Conservation (phyloP, 768 basidiomycete genomes). For the Dioszegia crocea region DNA sequence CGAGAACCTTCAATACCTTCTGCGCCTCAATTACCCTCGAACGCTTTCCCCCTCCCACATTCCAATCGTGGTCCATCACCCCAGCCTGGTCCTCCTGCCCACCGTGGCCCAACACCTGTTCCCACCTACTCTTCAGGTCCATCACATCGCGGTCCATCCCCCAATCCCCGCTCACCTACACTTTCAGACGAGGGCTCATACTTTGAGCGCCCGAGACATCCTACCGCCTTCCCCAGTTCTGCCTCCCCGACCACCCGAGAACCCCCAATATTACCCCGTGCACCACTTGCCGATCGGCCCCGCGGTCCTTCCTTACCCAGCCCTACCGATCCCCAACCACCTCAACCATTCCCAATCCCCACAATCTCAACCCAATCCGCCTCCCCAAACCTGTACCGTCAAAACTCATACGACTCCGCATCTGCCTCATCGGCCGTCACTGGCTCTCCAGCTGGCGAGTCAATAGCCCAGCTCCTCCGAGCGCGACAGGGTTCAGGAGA, state of each 20-base stretch:
- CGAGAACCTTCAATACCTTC: not conserved
- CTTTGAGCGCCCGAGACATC: not conserved
- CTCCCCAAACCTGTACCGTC: not conserved
- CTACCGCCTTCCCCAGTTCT: not conserved
- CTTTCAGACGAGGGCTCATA: slow-evolving; percentile 1
- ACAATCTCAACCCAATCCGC: not conserved
- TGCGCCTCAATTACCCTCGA: slow-evolving; percentile 4
- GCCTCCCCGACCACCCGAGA: slow-evolving; percentile 13
- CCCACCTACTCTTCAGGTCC: not conserved
- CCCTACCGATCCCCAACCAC: slow-evolving; percentile 7
- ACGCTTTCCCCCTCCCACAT: not conserved
- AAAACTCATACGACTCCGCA: slow-evolving; percentile 3
- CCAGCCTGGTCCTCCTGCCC: slow-evolving; percentile 2
- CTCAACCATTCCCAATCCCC: slow-evolving; percentile 10
- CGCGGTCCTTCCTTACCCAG: not conserved
- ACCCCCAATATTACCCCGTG: slow-evolving; percentile 18
- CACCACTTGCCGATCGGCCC: slow-evolving; percentile 17
- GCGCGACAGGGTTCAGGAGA: slow-evolving; percentile 14
- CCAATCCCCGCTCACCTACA: not conserved
- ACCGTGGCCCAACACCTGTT: slow-evolving; percentile 8
- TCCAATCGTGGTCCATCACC: slow-evolving; percentile 2
- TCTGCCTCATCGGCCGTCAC: slow-evolving; percentile 14
- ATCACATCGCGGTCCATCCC: slow-evolving; percentile 3
- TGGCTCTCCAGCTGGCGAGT: slow-evolving; percentile 16
- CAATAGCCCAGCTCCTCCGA: slow-evolving; percentile 21